phyloP scores from a whole-genome alignment of 2,329 filamentous ascomycete species.

The Neonectria punicea region DNA sequence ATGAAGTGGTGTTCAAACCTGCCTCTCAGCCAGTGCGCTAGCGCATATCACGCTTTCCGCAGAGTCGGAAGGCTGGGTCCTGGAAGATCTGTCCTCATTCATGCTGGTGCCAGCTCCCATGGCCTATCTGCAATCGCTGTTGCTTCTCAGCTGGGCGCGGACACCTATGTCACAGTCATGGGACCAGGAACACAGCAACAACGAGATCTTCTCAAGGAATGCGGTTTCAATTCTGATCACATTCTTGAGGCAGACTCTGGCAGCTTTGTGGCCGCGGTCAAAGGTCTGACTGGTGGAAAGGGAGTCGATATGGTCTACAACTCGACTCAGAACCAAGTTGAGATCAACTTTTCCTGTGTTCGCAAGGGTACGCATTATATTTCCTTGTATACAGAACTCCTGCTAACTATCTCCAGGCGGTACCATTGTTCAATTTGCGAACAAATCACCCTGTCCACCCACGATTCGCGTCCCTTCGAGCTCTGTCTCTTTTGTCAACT shows the following conservation, averaged over 20 bases:
- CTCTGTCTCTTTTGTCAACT: conserved; percentile 45
- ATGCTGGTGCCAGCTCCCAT: conserved; percentile 55
- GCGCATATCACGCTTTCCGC: conserved; percentile 56
- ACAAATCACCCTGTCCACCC: conserved; percentile 34
- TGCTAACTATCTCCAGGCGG: conserved; percentile 44
- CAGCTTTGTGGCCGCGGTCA: conserved; percentile 47
- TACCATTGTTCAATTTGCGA: conserved; percentile 46
- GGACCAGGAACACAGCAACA: conserved; percentile 48
- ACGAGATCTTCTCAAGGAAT: conserved; percentile 47
- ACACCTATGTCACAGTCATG: conserved; percentile 56
- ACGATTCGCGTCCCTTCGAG: conserved; percentile 23
- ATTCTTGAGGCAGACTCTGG: conserved; percentile 53
- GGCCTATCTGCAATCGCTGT: conserved; percentile 58
- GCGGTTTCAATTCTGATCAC: conserved; percentile 48
- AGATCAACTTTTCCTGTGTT: conserved; percentile 49
- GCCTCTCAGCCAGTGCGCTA: conserved; percentile 52
- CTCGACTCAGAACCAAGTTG: conserved; percentile 51
- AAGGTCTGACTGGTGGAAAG: conserved; percentile 44
- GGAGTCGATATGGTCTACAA: conserved; percentile 60
- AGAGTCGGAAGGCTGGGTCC: conserved; percentile 43
- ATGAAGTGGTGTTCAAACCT: conserved; percentile 41
- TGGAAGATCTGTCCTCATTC: conserved; percentile 54
- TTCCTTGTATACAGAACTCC: conserved; percentile 7
- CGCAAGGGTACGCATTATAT: conserved; percentile 46
- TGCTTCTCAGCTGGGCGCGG: conserved; percentile 49